Evolutionary conservation across 2,329 filamentous ascomycete genomes (phyloP).

Genomic region (Aspergillus tubingensis): DNA sequence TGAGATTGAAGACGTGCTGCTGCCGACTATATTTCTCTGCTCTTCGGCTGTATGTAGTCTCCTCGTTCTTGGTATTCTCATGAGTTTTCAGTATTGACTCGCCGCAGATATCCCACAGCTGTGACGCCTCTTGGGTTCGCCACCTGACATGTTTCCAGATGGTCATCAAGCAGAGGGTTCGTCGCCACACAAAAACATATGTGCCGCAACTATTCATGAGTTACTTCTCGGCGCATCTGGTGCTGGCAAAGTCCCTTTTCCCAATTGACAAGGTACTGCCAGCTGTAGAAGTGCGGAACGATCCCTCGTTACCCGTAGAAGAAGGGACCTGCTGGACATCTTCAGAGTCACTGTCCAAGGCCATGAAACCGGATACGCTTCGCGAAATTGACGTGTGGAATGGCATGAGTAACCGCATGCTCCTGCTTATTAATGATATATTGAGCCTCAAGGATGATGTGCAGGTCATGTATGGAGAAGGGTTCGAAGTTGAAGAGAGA

Average conservation of each 20-base stretch:
- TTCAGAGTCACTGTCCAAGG: not conserved
- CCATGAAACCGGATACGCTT: not conserved
- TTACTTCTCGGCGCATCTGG: conserved; percentile 1
- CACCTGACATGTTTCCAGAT: conserved; percentile 11
- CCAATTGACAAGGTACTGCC: not conserved
- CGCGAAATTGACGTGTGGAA: conserved; percentile 2
- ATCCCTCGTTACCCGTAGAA: not conserved
- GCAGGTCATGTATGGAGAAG: not conserved
- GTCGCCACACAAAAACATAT: not conserved
- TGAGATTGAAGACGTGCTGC: conserved; percentile 5
- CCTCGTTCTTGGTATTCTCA: not conserved
- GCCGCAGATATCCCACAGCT: conserved; percentile 7
- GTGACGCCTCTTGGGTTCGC: conserved; percentile 6
- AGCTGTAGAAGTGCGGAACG: not conserved
- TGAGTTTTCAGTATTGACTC: not conserved
- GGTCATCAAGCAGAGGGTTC: conserved; percentile 2
- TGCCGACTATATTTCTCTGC: conserved; percentile 11
- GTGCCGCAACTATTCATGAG: conserved; percentile 1
- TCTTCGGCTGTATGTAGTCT: conserved; percentile 3
- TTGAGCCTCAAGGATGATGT: conserved; percentile 1
- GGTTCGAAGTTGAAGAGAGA: not conserved
- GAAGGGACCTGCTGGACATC: not conserved
- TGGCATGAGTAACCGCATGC: not conserved
- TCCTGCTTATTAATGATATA: conserved; percentile 5
- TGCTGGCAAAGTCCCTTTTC: conserved; percentile 4